Conservation (phyloP, 768 basidiomycete genomes). For the Cubamyces lactineus region DNA sequence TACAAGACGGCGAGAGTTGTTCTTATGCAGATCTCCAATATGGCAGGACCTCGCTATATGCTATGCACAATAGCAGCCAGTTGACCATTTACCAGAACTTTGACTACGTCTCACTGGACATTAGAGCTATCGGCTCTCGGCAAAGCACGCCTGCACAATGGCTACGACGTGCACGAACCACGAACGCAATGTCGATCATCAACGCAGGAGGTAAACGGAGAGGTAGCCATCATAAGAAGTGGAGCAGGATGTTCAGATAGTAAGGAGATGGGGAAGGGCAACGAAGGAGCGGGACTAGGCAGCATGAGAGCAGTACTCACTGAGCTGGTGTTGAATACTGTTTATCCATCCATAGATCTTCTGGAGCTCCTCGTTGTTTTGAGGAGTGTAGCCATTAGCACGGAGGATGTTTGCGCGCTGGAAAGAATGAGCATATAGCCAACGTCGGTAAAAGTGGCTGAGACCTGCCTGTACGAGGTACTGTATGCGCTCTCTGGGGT, state of each 20-base stretch:
- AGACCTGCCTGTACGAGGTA: slow-evolving; percentile 33
- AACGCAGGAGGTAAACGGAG: no score
- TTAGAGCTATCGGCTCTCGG: no score
- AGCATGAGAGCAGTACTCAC: slow-evolving; percentile 23
- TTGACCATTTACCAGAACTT: no score
- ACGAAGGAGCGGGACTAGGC: not conserved
- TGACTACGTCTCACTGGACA: no score
- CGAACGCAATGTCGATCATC: no score
- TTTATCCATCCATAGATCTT: slow-evolving; percentile 44
- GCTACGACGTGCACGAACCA: no score
- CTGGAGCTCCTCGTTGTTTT: slow-evolving; percentile 48
- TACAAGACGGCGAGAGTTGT: no score
- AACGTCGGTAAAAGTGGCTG: not conserved
- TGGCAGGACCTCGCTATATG: no score
- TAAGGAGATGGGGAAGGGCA: not conserved
- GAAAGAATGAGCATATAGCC: slow-evolving; percentile 3
- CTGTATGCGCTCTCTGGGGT: slow-evolving; percentile 31
- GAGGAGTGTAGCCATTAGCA: slow-evolving; percentile 48
- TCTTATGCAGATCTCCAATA: no score
- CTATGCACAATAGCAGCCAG: no score
- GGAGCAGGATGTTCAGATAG: not conserved
- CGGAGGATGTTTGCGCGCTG: slow-evolving; percentile 51
- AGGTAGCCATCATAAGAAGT: not conserved
- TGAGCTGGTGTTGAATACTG: slow-evolving; percentile 36
- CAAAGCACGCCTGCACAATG: no score